Evolutionary conservation across 345 rosid species (phyloP).

Genomic region (Salix arbutifolia): DNA sequence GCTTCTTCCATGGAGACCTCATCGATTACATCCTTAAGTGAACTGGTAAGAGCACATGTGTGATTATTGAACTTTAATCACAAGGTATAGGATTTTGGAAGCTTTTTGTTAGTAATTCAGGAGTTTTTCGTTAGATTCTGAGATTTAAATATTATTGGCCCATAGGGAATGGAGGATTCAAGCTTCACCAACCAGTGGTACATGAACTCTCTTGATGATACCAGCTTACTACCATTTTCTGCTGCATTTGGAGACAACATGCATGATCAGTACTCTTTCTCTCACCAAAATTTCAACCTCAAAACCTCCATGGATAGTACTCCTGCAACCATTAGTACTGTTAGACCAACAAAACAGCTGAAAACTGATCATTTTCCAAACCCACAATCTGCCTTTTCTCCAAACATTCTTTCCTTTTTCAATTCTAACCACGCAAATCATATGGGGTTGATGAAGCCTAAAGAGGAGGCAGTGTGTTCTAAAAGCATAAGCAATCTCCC

Average conservation of each 20-base stretch:
- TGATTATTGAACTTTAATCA: background rate
- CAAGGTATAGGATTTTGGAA: background rate
- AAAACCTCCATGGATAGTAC: slow-evolving; percentile 16
- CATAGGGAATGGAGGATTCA: slow-evolving; percentile 50
- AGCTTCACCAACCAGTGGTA: slow-evolving; percentile 49
- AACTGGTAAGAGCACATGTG: slow-evolving; percentile 30
- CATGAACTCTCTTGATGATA: slow-evolving; percentile 41
- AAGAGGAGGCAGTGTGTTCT: slow-evolving; percentile 34
- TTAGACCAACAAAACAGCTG: slow-evolving; percentile 40
- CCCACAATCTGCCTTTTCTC: slow-evolving; percentile 29
- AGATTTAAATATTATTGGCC: background rate
- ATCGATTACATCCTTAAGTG: slow-evolving; percentile 33
- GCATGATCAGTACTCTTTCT: slow-evolving; percentile 14
- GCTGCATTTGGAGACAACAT: slow-evolving; percentile 45
- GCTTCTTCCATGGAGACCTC: slow-evolving; percentile 47
- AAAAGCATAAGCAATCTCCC: slow-evolving; percentile 15
- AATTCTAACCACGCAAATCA: slow-evolving; percentile 28
- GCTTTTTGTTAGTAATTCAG: background rate
- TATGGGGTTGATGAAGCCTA: slow-evolving; percentile 36
- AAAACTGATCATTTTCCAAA: slow-evolving; percentile 21
- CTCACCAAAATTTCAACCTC: slow-evolving; percentile 18
- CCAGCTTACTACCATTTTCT: slow-evolving; percentile 29
- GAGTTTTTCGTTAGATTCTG: no score
- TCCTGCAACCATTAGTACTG: background rate
- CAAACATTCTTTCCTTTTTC: slow-evolving; percentile 25